Evolutionary conservation across 1,139 yeast genomes (phyloP).

Genomic region (Meyerozyma elateridarum): DNA sequence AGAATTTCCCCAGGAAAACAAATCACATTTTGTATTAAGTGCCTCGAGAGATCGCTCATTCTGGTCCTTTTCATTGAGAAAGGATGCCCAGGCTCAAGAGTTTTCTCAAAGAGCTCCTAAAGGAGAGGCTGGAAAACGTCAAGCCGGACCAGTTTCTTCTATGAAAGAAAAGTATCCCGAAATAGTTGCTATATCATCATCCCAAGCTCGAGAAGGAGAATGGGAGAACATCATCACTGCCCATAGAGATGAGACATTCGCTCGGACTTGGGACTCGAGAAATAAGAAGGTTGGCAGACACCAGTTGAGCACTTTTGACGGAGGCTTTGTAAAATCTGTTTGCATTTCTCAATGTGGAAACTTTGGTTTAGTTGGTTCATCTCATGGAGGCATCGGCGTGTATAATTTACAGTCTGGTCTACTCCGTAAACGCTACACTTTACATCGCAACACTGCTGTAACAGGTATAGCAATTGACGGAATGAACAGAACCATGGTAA

Average conservation of each 20-base stretch:
- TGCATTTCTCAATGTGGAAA: conserved; percentile 91
- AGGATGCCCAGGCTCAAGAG: conserved; percentile 95
- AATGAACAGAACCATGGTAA: conserved; percentile 81
- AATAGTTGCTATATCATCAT: conserved; percentile 66
- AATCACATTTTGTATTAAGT: conserved; percentile 79
- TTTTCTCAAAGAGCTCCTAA: conserved; percentile 74
- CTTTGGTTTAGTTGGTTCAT: conserved; percentile 90
- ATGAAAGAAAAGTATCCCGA: conserved; percentile 71
- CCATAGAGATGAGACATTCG: conserved; percentile 78
- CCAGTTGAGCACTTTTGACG: conserved; percentile 67
- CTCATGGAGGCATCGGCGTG: conserved; percentile 81
- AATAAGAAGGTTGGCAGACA: conserved; percentile 78
- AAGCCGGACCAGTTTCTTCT: conserved; percentile 51
- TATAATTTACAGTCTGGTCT: conserved; percentile 90
- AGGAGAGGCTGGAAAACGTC: conserved; percentile 48
- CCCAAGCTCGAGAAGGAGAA: conserved; percentile 75
- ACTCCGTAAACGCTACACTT: conserved; percentile 57
- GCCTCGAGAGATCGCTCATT: conserved; percentile 84
- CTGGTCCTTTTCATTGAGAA: conserved; percentile 89
- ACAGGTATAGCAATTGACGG: conserved; percentile 90
- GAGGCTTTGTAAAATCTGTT: conserved; percentile 75
- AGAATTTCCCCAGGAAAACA: conserved; percentile 70
- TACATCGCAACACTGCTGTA: conserved; percentile 68
- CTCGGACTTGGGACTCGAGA: conserved; percentile 90
- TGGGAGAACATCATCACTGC: conserved; percentile 97